phyloP scores from a whole-genome alignment of 2,329 filamentous ascomycete genomes.

The Phialophora verrucosa region DNA sequence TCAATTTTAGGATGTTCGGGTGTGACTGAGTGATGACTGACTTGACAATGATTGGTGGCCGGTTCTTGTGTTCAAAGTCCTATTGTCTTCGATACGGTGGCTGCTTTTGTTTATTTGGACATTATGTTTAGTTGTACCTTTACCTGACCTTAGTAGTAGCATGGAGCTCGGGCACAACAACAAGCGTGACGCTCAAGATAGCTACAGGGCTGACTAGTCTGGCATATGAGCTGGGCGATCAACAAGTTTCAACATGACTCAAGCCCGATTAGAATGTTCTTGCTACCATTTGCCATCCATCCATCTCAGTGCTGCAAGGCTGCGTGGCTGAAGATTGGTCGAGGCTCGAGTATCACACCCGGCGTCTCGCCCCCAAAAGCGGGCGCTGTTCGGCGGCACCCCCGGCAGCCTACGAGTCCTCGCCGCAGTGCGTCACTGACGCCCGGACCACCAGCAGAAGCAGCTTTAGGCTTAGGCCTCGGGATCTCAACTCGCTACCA shows the following conservation, averaged over 20 bases:
- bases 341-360: background rate
- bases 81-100: background rate
- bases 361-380: background rate
- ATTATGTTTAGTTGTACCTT: background rate
- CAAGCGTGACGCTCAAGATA: background rate
- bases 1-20: background rate
- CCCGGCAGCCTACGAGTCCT: no score
- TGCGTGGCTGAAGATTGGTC: background rate
- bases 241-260: background rate
- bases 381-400: background rate
- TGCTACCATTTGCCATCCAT: background rate
- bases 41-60: background rate
- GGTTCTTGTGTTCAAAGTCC: background rate
- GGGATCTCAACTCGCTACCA: background rate
- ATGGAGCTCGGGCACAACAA: background rate
- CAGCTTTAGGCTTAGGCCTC: background rate
- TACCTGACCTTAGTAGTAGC: background rate
- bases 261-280: background rate
- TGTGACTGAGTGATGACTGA: background rate
- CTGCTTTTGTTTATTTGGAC: background rate
- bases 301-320: background rate
- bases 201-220: background rate
- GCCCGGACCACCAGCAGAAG: background rate
- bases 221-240: background rate
- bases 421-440: background rate